Percentiles rank a stretch among this genome's conserved stretches.
These are phyloP conservation scores for Fusarium chuoi DNA, from an alignment of 2,329 filamentous ascomycete species.

Conservation along the genomic window DNA sequence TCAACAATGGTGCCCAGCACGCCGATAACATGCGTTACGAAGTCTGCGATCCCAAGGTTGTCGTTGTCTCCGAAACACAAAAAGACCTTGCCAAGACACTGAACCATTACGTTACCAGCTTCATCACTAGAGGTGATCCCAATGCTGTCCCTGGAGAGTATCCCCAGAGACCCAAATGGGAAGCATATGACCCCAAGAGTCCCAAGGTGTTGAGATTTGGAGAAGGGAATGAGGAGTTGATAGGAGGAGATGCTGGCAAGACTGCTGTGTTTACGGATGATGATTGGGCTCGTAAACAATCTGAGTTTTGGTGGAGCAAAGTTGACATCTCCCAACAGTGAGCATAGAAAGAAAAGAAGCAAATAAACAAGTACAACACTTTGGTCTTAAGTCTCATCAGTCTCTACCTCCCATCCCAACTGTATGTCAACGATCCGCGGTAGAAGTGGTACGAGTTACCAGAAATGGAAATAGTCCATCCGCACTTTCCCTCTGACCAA, in stretches of 20 bases:
- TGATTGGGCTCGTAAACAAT: constrained; percentile 55
- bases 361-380: background rate
- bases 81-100: constrained; percentile 54
- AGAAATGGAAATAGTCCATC: background rate
- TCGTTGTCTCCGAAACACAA: constrained; percentile 51
- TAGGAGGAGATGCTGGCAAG: constrained; percentile 53
- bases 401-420: background rate
- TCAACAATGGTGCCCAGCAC: constrained; percentile 58
- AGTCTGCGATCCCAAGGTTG: constrained; percentile 50
- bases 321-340: constrained; percentile 51
- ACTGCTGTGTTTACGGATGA: constrained; percentile 53
- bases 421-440: accelerated
- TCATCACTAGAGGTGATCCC: constrained; percentile 58
- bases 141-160: constrained; percentile 48
- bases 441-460: background rate
- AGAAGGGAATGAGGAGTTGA: constrained; percentile 57
- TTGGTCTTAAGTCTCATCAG: too few relatives aligned
- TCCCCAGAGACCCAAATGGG: constrained; percentile 48
- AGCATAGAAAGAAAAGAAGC: background rate
- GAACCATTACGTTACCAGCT: constrained; percentile 61
- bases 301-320: constrained; percentile 60
- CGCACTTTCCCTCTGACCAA: background rate
- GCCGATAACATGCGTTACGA: constrained; percentile 62
- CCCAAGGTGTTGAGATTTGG: constrained; percentile 56
- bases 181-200: constrained; percentile 42